A percentile compares a stretch with the other conserved stretches of the same genome.
These are phyloP conservation scores for Chenopodium suecicum DNA, from an alignment of 148 eudicot genomes.

Conservation along the genomic window DNA sequence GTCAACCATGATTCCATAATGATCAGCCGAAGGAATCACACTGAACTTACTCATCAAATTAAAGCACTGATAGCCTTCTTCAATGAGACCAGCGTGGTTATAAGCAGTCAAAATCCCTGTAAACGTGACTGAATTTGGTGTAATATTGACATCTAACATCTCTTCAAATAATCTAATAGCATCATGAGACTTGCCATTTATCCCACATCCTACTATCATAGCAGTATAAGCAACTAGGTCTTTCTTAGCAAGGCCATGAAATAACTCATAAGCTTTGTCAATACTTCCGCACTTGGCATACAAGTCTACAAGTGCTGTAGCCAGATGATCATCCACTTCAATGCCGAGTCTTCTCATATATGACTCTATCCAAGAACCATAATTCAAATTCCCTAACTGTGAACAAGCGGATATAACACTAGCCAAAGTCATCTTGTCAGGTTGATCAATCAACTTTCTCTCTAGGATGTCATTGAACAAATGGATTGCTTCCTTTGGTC, in stretches of 20 bases:
- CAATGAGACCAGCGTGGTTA: conserved; percentile 76
- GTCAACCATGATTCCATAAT: conserved; percentile 78
- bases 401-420: conserved; percentile 82
- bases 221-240: conserved; percentile 83
- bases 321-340: conserved; percentile 63
- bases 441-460: conserved; percentile 37
- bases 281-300: conserved; percentile 76
- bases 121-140: conserved; percentile 65
- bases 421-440: conserved; percentile 79
- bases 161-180: conserved; percentile 62
- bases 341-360: conserved; percentile 45
- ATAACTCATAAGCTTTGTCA: conserved; percentile 54
- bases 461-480: conserved; percentile 57
- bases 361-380: conserved; percentile 54
- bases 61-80: conserved; percentile 74
- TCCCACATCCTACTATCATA: conserved; percentile 78
- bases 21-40: conserved; percentile 65
- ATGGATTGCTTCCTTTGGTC: conserved; percentile 62
- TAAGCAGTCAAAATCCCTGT: conserved; percentile 75
- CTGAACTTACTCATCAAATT: conserved; percentile 48
- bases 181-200: conserved; percentile 54
- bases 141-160: conserved; percentile 47
- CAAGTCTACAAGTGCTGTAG: conserved; percentile 69
- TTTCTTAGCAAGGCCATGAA: conserved; percentile 49
- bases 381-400: conserved; percentile 59